These are phyloP conservation scores for Jacaranda mimosifolia DNA, from an alignment of 257 asterid species.

Conservation along the genomic window DNA sequence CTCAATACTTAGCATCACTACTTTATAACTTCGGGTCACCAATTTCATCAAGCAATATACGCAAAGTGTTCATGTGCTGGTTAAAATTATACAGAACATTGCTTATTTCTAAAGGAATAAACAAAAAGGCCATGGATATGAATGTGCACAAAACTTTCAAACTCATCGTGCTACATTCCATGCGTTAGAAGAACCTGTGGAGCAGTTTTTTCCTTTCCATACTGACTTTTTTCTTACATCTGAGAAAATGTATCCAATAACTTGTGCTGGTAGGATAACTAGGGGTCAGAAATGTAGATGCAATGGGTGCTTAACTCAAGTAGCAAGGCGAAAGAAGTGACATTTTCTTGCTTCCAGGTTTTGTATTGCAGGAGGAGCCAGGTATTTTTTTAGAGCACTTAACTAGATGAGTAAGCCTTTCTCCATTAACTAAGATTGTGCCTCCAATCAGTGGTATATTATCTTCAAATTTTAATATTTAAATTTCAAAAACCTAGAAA, in stretches of 20 bases:
- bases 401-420: background rate
- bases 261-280: background rate
- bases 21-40: background rate
- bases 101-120: background rate
- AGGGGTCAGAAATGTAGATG: background rate
- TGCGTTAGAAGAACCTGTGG: background rate
- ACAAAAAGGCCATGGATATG: constrained; percentile 3
- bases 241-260: background rate
- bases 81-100: background rate
- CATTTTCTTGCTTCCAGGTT: background rate
- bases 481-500: background rate
- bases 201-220: background rate
- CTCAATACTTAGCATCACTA: background rate
- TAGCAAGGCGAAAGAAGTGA: background rate
- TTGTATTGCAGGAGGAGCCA: background rate
- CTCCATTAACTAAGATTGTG: background rate
- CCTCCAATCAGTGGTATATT: background rate
- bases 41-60: background rate
- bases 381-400: background rate
- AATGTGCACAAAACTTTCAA: too few relatives aligned
- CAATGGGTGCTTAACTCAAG: background rate
- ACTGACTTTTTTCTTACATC: background rate
- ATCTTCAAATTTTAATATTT: background rate
- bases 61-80: background rate
- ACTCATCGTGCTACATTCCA: background rate